Base-by-base conservation (phyloP, 345 rosid species). In the Geranium brycei region DNA sequence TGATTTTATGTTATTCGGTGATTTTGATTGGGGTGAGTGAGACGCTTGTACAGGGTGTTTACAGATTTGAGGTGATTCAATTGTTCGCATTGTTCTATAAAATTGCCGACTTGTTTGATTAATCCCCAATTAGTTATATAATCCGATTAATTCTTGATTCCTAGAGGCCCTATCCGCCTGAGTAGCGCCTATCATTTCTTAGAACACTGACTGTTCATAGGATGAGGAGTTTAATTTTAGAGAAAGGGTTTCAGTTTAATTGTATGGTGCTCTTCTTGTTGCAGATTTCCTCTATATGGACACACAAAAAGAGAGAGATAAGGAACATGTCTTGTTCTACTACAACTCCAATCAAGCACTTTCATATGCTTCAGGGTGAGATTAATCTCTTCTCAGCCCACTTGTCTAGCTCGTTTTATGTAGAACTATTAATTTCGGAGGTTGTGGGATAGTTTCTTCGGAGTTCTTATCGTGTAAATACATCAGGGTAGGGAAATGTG, bases 251-350 rank as follows among this genome's bases (percentile, higher is more conserved):
- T 61, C 7, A 59, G 55, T 62, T 68, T 62, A 47, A 7, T 17
- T 38, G 55, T 56, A 11, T 38, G 59, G 58, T 69, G 62, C 73
- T 51, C 38, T 70, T 61, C 67, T 65, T 60, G 59, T 66, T 71
- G 31, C 82, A 92, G 95, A 67, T 89, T 68, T 77, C 90, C 40
- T 84, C 90, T 58, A 81, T 92, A 2, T 89, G 98, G 98, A 81
- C 82, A 68, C 81, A 62, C 79, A 89, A 79, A 73, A 80, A 89
- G 71, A 86, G 80, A 73, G 66, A 78, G 67, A 92, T 85, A 74
- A 72, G 79, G 77, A 90, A 80, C 64, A 92, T 79, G 55, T 89
- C 98, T 69, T 89, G 98, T 71, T 78, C 84, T 1, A 75, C 75
- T 77, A 72, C 85, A 64, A 81, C 81, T 11, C 66, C 69, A 55